Evolutionary conservation across 257 asterid species (phyloP).

Genomic region (Solanum chmielewskii): DNA sequence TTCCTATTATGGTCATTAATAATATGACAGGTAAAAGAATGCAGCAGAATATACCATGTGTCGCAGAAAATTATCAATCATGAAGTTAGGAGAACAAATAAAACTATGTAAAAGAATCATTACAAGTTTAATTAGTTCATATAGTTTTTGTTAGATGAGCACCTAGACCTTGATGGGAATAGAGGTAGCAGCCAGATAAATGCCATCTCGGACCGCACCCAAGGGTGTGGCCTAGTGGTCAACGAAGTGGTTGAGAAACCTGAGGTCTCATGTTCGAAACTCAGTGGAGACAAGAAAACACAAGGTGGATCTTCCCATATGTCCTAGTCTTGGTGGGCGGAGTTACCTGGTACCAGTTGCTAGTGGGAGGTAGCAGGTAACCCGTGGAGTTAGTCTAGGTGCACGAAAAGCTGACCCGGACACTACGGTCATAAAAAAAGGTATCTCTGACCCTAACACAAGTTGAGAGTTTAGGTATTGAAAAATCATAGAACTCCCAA

Average conservation of each 20-base stretch:
- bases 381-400: background rate
- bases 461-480: background rate
- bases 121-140: background rate
- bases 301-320: background rate
- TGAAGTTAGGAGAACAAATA: background rate
- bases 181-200: background rate
- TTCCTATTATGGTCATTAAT: background rate
- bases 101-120: background rate
- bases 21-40: background rate
- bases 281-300: background rate
- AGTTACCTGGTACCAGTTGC: background rate
- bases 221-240: background rate
- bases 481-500: background rate
- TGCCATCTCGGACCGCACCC: background rate
- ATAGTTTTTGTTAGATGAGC: background rate
- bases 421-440: background rate
- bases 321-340: background rate
- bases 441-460: background rate
- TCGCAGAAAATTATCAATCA: background rate
- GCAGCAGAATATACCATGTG: background rate
- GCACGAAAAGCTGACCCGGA: background rate
- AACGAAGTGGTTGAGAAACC: background rate
- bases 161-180: background rate
- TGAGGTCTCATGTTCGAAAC: background rate
- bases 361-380: background rate